Percentiles rank a stretch among this genome's conserved stretches.
These are phyloP conservation scores for Mycena polygramma DNA, from an alignment of 768 basidiomycete genomes.

Conservation along the genomic window DNA sequence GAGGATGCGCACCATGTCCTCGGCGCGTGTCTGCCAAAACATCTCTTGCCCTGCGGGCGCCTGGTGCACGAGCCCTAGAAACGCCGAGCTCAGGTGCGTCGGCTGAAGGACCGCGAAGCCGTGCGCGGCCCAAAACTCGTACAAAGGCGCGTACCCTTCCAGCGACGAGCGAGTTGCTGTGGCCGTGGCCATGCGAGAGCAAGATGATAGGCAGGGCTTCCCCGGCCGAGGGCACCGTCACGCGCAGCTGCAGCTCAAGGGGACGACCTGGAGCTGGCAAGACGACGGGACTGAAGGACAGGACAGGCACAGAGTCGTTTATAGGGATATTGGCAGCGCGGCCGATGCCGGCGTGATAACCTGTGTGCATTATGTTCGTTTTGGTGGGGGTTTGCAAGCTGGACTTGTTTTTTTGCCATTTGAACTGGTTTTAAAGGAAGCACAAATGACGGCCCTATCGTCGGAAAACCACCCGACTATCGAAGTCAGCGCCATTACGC, in stretches of 20 bases:
- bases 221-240: conserved; percentile 3
- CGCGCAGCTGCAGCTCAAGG: neutral
- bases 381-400: neutral
- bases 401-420: neutral
- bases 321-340: neutral
- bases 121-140: conserved; percentile 11
- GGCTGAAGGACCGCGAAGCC: conserved; percentile 14
- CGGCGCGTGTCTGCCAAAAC: conserved; percentile 13
- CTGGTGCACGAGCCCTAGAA: neutral
- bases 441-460: too few species aligned
- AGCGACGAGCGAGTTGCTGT: conserved; percentile 2
- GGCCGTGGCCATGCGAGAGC: conserved; percentile 1
- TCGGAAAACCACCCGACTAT: too few species aligned
- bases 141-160: neutral
- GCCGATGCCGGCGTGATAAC: conserved; percentile 3
- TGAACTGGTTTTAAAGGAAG: conserved; percentile 3
- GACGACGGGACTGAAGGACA: conserved; percentile 7
- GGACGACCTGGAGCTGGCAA: conserved; percentile 9
- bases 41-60: conserved; percentile 8
- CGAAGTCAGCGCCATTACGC: too few species aligned
- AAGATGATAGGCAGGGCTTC: neutral
- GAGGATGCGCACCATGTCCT: conserved; percentile 15
- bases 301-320: neutral
- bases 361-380: conserved; percentile 7
- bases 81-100: conserved; percentile 10